Percentiles rank a stretch among this genome's conserved stretches.
These are phyloP conservation scores for Leccinum sublutescens DNA, from an alignment of 768 basidiomycete species.

Conservation along the genomic window DNA sequence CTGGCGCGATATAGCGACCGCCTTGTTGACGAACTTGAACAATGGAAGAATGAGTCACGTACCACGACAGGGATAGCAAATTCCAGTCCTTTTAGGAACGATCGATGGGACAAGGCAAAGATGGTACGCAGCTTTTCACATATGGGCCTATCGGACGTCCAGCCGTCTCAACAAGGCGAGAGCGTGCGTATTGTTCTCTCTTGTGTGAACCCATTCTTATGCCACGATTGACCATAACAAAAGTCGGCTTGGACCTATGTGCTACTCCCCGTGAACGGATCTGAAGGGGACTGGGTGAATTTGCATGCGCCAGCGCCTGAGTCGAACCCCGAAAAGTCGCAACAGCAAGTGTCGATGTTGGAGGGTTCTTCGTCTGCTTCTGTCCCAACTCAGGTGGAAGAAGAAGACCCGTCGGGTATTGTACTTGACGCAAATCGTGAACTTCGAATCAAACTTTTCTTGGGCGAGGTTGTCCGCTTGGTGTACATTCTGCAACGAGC, in stretches of 20 bases:
- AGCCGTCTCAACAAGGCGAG: neutral
- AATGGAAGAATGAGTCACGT: constrained; percentile 58
- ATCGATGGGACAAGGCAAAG: constrained; percentile 69
- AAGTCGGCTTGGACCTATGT: constrained; percentile 43
- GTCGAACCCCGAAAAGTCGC: neutral
- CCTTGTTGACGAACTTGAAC: constrained; percentile 60
- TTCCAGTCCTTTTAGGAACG: constrained; percentile 47
- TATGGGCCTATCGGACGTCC: constrained; percentile 41
- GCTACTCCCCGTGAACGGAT: constrained; percentile 36
- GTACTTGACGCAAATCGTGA: constrained; percentile 67
- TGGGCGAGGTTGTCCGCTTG: constrained; percentile 55
- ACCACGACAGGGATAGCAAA: constrained; percentile 30
- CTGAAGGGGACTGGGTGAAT: constrained; percentile 41
- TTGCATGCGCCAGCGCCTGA: constrained; percentile 27
- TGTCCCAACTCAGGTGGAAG: neutral
- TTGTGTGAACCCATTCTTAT: neutral
- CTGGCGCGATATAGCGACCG: constrained; percentile 79
- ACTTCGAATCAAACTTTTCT: constrained; percentile 67
- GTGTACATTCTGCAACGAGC: neutral
- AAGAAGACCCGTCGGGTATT: constrained; percentile 39
- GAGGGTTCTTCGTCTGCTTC: constrained; percentile 3
- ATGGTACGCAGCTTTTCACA: constrained; percentile 78
- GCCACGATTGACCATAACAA: constrained; percentile 22
- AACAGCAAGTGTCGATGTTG: neutral
- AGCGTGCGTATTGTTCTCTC: constrained; percentile 11